Base-by-base conservation (phyloP, 1,284 basidiomycete genomes). In the Trametes polyzona region DNA sequence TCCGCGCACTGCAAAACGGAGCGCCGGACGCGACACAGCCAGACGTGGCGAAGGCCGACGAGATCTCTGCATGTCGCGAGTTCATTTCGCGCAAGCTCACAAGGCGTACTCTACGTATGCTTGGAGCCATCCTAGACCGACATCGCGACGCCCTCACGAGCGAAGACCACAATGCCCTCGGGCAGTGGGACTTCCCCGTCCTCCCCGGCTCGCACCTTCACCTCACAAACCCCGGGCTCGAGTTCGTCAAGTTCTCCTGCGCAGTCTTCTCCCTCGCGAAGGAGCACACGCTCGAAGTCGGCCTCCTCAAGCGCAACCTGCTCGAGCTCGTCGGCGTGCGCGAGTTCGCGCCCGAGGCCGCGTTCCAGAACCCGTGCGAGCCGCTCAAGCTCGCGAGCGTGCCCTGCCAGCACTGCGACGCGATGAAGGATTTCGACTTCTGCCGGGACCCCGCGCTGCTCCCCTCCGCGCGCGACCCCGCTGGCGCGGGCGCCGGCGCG, bases 361-460 rank as follows among this genome's bases (percentile, higher is more conserved):
- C 81, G 0, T 98, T 96, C 79, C 84, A 86, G 54, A 96, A 98
- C 69, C 96, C 96, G 0, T 98, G 96, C 76, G 91, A 97, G 68
- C 88, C 94, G 3, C 84, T 98, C 60, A 90, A 90, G 64, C 75
- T 98, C 24, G 82, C 88, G 23, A 93, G 93, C 70, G 91, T 98
- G 24, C 92, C 96, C 24, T 99, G 97, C 73, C 85, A 83, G 51
- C 86, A 90, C 67, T 99, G 97, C 76, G 96, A 96, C 72, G 79
- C 83, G 21, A 83, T 96, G 58, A 86, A 93, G 17, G 94, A 96
- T 71, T 92, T 99, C 64, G 96, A 99, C 71, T 90, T 98, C 64
- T 97, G 95, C 70, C 85, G 96, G n/a, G 96, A 98, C 72, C 81
- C 88, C 6, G 93, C 95, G 61, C 82, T 97, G 39, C 78, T 95